Evolutionary conservation across 176 grass and related monocot genomes (phyloP), one percentile per base, ranked within the genome.

Genomic region (Ensete glaucum): DNA sequence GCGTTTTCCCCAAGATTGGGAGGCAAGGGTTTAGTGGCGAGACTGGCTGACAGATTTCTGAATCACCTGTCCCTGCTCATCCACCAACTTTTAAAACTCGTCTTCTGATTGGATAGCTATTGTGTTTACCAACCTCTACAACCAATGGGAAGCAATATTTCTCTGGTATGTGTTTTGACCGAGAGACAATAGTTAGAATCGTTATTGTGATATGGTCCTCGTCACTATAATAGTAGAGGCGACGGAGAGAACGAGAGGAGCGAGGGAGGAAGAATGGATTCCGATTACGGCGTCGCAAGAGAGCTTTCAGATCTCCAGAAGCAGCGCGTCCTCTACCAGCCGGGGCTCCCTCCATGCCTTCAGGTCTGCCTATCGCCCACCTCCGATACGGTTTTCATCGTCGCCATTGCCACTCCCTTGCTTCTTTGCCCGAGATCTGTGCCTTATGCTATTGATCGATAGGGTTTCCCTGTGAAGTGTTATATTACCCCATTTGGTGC

Each of bases 301-400:
- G 95, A 99, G 85, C 85, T 99, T 51, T 99, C 91, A 23, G 86
- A 76, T 82, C 88, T 99, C 74, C 95, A 99, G 81, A 82, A 86
- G 86, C 77, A 81, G 52, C 87, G 95, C 16, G 23, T 91, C 51
- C 84, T 94, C 76, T 94, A 99, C 85, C 77, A 86, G 54, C 95
- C 95, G 74, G 80, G 82, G 81, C 83, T 99, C 20, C 95, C 95
- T 8, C 95, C 95, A 9, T 99, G 95, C 82, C 91, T 99, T 75
- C 91, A 94, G 95, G 95, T 99, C 49, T 13, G n/a, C 68, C 62
- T 9, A 29, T 48, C 17, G 1, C 7, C 52, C 48, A 11, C 52
- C 55, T 55, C 53, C 11, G 50, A 12, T 21, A 14, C 9, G 11
- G 14, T 17, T 62, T 12, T 16, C 49, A 23, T 80, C 54, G 13